Conservation (phyloP, 805 yeast genomes). For the Pichia nanzhaoensis region DNA sequence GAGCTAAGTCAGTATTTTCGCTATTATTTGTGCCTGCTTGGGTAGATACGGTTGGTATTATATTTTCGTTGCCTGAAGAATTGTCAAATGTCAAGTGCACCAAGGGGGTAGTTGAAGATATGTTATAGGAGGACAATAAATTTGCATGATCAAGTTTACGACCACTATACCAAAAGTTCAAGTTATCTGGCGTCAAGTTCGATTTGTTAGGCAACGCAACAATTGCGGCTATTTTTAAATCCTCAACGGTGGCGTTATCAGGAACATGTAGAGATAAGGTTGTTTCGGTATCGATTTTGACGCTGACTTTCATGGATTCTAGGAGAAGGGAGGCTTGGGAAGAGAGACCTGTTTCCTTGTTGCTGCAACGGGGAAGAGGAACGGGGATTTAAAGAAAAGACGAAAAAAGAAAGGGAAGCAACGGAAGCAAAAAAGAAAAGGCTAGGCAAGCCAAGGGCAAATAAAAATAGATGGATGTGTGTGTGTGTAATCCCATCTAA, state of each 20-base stretch:
- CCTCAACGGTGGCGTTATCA: conserved; percentile 45
- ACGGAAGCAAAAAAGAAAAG: not conserved
- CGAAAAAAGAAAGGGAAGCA: not conserved
- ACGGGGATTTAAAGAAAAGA: not conserved
- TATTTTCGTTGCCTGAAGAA: conserved; percentile 3
- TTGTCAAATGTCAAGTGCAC: conserved; percentile 27
- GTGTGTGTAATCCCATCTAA: too few species aligned
- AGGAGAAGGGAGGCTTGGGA: too few species aligned
- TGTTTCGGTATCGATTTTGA: conserved; percentile 31
- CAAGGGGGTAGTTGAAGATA: conserved; percentile 19
- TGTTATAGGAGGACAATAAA: conserved; percentile 24
- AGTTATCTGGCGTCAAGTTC: conserved; percentile 9
- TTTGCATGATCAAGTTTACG: conserved; percentile 26
- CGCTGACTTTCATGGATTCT: conserved; percentile 39
- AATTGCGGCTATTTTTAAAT: conserved; percentile 40
- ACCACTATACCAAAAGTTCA: conserved; percentile 31
- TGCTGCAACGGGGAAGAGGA: too few species aligned
- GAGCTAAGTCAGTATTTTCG: conserved; percentile 3
- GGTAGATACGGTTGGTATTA: conserved; percentile 1
- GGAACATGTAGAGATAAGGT: conserved; percentile 39
- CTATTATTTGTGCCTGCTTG: conserved; percentile 19
- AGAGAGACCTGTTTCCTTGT: too few species aligned
- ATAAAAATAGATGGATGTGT: too few species aligned
- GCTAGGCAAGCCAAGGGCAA: not conserved
- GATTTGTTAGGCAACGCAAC: conserved; percentile 27